Percentiles rank a stretch among this genome's conserved stretches.
phyloP scores from a whole-genome alignment of 768 basidiomycete genomes.

The Cyclocybe aegerita region DNA sequence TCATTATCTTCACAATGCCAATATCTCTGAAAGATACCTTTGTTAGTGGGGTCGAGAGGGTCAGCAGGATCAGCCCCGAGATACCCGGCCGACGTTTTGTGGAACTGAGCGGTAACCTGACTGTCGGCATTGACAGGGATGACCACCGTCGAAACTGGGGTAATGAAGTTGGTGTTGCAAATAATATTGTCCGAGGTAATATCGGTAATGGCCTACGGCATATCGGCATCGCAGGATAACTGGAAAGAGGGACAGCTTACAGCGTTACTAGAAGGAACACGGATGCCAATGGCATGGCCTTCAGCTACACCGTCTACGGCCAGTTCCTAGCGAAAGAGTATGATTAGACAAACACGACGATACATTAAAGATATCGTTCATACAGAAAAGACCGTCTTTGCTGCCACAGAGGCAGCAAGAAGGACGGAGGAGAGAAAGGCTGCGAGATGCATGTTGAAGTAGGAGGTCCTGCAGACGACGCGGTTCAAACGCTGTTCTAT shows the following conservation, averaged over 20 bases:
- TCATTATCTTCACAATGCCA: neutral
- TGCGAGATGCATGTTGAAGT: constrained; percentile 8
- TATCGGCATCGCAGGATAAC: neutral
- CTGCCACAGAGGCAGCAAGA: constrained; percentile 21
- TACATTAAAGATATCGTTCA: neutral
- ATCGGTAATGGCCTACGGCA: constrained; percentile 45
- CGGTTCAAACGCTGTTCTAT: neutral
- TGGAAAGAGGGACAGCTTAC: constrained; percentile 15
- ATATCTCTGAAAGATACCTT: constrained; percentile 30
- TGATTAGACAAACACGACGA: neutral
- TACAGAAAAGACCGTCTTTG: constrained; percentile 47
- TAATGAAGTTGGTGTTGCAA: constrained; percentile 54
- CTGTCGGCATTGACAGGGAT: constrained; percentile 51
- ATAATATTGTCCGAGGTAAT: constrained; percentile 50
- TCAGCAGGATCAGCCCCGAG: constrained; percentile 37
- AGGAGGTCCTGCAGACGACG: neutral
- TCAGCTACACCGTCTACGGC: constrained; percentile 48
- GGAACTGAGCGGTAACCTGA: constrained; percentile 47
- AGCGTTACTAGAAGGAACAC: constrained; percentile 37
- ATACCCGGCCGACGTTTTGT: constrained; percentile 34
- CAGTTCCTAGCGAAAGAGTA: constrained; percentile 25
- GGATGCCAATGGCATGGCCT: constrained; percentile 43
- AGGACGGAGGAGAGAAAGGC: constrained; percentile 9
- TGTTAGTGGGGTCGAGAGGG: constrained; percentile 36
- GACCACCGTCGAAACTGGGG: constrained; percentile 40